A percentile compares a stretch with the other conserved stretches of the same genome.
Conservation (phyloP, 2,329 filamentous ascomycete species). For the Rutstroemia sp. region DNA sequence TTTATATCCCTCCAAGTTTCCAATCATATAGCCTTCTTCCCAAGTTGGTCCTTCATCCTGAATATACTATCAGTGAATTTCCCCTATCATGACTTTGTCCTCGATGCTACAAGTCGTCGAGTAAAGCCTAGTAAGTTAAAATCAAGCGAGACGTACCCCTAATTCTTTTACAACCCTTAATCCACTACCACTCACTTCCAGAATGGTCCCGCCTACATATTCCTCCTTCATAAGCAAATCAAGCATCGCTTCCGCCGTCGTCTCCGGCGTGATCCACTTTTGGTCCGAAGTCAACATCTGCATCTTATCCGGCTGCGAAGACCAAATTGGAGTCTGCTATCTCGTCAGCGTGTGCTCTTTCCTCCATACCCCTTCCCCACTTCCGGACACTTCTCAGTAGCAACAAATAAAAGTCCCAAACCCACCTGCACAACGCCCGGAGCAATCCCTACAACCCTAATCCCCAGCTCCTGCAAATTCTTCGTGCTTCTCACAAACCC, state of each 20-base stretch:
- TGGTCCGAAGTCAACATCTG: neutral
- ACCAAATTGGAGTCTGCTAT: neutral
- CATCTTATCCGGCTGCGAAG: neutral
- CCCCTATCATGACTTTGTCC: neutral
- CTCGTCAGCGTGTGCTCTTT: neutral
- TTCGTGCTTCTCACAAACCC: conserved; percentile 3
- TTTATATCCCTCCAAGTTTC: conserved; percentile 27
- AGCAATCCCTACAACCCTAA: conserved; percentile 37
- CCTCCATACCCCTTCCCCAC: neutral
- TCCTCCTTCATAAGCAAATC: conserved; percentile 27
- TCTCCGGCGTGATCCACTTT: conserved; percentile 33
- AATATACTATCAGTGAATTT: neutral
- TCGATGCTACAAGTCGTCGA: neutral
- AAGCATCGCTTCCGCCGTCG: conserved; percentile 29
- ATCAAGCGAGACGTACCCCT: neutral
- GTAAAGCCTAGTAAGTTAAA: neutral
- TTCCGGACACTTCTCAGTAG: no score
- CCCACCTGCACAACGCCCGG: conserved; percentile 33
- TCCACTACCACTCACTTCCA: conserved; percentile 33
- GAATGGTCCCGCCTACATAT: conserved; percentile 33
- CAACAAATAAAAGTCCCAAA: no score
- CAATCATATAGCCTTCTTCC: conserved; percentile 12
- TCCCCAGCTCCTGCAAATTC: conserved; percentile 30
- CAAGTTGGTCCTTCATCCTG: neutral
- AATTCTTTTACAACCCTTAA: conserved; percentile 13